Evolutionary conservation across 2,329 filamentous ascomycete genomes (phyloP), one percentile per base, ranked within the genome.

Genomic region (Ascochyta pisi): DNA sequence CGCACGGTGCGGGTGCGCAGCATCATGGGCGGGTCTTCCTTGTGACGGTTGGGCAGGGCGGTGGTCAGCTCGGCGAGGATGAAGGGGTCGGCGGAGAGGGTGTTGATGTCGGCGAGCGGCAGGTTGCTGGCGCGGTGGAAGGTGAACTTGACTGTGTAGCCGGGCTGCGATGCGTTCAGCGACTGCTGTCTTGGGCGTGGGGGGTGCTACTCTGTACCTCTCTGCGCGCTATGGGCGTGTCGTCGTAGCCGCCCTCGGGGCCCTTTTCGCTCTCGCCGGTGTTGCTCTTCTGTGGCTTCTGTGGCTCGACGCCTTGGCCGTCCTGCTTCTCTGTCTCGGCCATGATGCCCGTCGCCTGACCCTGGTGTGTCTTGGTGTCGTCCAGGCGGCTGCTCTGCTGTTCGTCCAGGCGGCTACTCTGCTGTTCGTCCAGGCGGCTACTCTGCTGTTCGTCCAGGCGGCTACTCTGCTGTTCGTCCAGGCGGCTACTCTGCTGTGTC

Each of bases 101-200:
- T 86, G 67, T 86, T 84, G 65, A 96, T 80, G 76, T 98, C 94
- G 52, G 89, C 90, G 41, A 91, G 85, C 1, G 94, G 92, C 3
- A 98, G 84, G 71, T 96, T 92, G 58, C 81, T 81, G 1, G 93
- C 94, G 55, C 86, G 83, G 74, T 94, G 89, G 72, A 98, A 91
- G 46, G 87, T 92, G 77, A 98, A 89, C 71, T 88, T 89, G 62
- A 97, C 73, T 0, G 91, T 96, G 77, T 90, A 97, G 24, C 93
- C 92, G 7, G 88, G 86, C 8, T 89, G 87, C 4, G 86, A 87
- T 29, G 43, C 41, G 47, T 56, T 56, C 53, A 56, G 53, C 53
- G 31, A 26, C 29, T 24, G 29, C 19, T 24, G 19, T 16, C 22
- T 15, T 6, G 50, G 16, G 50, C 34, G 23, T 12, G 8, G 13